Conservation (phyloP, 2,329 filamentous ascomycete species). For the Aureobasidium sp. region DNA sequence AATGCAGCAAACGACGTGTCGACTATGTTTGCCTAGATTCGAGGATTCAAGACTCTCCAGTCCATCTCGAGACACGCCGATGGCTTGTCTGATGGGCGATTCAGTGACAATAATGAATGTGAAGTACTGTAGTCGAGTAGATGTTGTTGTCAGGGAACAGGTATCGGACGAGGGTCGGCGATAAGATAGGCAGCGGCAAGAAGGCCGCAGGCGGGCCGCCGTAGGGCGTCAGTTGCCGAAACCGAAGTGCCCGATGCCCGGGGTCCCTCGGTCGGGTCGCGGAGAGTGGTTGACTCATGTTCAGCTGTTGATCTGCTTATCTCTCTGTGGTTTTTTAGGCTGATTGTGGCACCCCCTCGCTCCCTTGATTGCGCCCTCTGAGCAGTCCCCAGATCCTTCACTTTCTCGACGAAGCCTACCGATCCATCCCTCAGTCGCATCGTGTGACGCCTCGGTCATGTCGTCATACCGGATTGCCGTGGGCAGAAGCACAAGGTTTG, state of each 20-base stretch:
- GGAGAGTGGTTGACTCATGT: conserved; percentile 8
- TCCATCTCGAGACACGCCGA: too few relatives aligned
- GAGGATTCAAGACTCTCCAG: too few relatives aligned
- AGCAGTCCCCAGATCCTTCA: not conserved
- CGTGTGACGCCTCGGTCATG: conserved; percentile 2
- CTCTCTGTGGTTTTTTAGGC: conserved; percentile 6
- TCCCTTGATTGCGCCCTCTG: not conserved
- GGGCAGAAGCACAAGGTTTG: conserved; percentile 5
- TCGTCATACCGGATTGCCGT: conserved; percentile 13
- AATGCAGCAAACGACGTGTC: too few relatives aligned
- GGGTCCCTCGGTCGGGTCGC: conserved; percentile 1
- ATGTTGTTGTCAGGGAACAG: too few relatives aligned
- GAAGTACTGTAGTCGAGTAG: too few relatives aligned
- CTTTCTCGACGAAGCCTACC: not conserved
- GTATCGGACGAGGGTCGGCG: not conserved
- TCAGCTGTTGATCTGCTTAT: not conserved
- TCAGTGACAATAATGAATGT: too few relatives aligned
- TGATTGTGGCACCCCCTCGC: not conserved
- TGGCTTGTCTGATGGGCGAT: too few relatives aligned
- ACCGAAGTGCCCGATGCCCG: not conserved
- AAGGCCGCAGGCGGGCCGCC: conserved; percentile 3
- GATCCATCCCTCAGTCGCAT: not conserved
- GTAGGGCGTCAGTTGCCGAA: not conserved
- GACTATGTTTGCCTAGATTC: too few relatives aligned
- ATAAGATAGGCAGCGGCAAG: not conserved